Evolutionary conservation across 164 flowering plant species (phyloP).

Genomic region (Stephania japonica): DNA sequence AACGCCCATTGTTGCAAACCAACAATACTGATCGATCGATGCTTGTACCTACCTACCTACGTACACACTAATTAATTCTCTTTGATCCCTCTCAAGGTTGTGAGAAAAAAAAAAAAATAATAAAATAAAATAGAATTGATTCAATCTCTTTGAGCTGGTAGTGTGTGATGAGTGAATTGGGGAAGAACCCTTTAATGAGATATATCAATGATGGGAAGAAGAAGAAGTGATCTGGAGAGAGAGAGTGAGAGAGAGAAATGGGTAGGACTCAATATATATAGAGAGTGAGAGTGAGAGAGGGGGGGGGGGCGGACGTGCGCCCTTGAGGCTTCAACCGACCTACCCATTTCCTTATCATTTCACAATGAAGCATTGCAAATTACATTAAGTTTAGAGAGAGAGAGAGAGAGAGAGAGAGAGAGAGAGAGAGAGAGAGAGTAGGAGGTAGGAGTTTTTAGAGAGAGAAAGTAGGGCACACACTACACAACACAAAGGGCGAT

Average conservation of each 20-base stretch:
- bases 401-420: background rate
- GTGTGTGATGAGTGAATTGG: background rate
- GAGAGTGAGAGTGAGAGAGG: background rate
- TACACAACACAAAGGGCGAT: background rate
- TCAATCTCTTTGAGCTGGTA: too few relatives aligned
- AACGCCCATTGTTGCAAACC: too few relatives aligned
- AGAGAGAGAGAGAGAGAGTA: background rate
- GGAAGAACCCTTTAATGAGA: background rate
- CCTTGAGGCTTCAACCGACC: background rate
- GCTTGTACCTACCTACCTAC: too few relatives aligned
- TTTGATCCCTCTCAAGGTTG: too few relatives aligned
- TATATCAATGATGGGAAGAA: background rate
- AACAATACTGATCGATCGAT: too few relatives aligned
- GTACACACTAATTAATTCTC: too few relatives aligned
- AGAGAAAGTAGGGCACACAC: background rate
- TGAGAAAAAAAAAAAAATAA: too few relatives aligned
- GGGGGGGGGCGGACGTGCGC: slow-evolving; percentile 1
- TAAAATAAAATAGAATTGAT: too few relatives aligned
- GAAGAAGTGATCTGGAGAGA: background rate
- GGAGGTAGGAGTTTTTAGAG: background rate
- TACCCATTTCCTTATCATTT: slow-evolving; percentile 17
- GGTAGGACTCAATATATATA: background rate
- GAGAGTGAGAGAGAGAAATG: slow-evolving; percentile 2
- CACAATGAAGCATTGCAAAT: slow-evolving; percentile 20
- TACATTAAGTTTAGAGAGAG: background rate